Conservation (phyloP, 2,329 filamentous ascomycete genomes). For the Chaetomiaceae sp. region DNA sequence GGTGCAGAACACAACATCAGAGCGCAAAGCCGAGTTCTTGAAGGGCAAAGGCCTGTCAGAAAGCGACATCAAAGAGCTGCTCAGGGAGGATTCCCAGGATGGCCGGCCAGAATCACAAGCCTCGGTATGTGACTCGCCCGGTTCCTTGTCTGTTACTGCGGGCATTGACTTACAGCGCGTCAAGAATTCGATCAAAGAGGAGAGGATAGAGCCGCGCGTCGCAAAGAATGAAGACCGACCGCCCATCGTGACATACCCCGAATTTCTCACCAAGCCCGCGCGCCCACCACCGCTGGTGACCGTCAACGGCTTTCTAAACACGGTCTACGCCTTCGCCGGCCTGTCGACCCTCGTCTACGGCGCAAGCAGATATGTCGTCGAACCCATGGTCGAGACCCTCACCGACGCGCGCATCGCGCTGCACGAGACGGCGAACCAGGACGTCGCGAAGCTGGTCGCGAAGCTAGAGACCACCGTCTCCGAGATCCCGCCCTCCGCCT, state of each 20-base stretch:
- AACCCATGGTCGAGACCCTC: slow-evolving; percentile 52
- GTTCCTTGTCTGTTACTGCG: background rate
- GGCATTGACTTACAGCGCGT: slow-evolving; percentile 1
- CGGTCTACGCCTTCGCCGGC: slow-evolving; percentile 51
- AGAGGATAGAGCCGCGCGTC: slow-evolving; percentile 11
- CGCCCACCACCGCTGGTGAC: slow-evolving; percentile 58
- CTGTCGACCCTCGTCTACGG: slow-evolving; percentile 63
- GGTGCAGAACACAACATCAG: slow-evolving; percentile 61
- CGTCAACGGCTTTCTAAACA: slow-evolving; percentile 50
- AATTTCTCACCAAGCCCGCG: slow-evolving; percentile 55
- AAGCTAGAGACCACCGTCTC: slow-evolving; percentile 55
- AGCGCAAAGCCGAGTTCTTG: slow-evolving; percentile 71
- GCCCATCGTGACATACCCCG: slow-evolving; percentile 64
- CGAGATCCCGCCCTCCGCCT: slow-evolving; percentile 43
- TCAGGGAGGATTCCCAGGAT: slow-evolving; percentile 34
- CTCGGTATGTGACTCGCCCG: slow-evolving; percentile 5
- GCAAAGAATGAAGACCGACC: slow-evolving; percentile 36
- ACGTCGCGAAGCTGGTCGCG: slow-evolving; percentile 41
- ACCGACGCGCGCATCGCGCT: slow-evolving; percentile 48
- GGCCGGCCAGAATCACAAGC: slow-evolving; percentile 6
- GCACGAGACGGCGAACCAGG: slow-evolving; percentile 40
- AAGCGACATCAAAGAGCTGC: slow-evolving; percentile 61
- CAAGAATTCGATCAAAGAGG: slow-evolving; percentile 15
- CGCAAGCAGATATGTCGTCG: slow-evolving; percentile 61
- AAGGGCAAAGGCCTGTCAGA: slow-evolving; percentile 66